phyloP scores from a whole-genome alignment of 2,329 filamentous ascomycete genomes.

The Zymoseptoria crescenta region DNA sequence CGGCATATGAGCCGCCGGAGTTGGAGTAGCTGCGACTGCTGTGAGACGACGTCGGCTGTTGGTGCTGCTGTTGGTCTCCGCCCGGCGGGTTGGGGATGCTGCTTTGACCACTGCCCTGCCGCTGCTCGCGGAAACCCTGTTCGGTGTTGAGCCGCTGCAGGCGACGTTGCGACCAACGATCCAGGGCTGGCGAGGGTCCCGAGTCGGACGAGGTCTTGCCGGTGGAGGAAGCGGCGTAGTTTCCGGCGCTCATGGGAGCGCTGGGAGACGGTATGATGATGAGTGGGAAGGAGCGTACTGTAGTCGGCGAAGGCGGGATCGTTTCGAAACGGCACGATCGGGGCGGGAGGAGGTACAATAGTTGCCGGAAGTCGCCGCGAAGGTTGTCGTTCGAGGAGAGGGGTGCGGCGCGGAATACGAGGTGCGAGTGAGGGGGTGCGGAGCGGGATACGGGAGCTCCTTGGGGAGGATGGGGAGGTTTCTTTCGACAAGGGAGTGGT shows the following conservation, averaged over 20 bases:
- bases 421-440: background rate
- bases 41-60: conserved; percentile 3
- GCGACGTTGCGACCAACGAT: conserved; percentile 31
- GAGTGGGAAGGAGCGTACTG: background rate
- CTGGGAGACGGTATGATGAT: background rate
- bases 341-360: background rate
- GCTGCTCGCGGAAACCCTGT: conserved; percentile 32
- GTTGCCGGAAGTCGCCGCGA: background rate
- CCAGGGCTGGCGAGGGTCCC: conserved; percentile 23
- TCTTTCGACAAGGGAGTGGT: background rate
- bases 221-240: conserved; percentile 14
- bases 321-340: background rate
- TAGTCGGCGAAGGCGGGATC: background rate
- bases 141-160: conserved; percentile 33
- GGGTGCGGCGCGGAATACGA: background rate
- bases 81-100: conserved; percentile 16
- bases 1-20: conserved; percentile 10
- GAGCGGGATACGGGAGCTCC: background rate
- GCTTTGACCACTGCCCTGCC: conserved; percentile 22
- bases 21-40: background rate
- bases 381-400: background rate
- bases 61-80: conserved; percentile 5
- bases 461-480: background rate
- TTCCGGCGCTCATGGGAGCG: conserved; percentile 24
- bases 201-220: conserved; percentile 30